A percentile compares a stretch with the other conserved stretches of the same genome.
Evolutionary conservation across 2,329 filamentous ascomycete species (phyloP).

Genomic region (Dactylellina drechsleri): DNA sequence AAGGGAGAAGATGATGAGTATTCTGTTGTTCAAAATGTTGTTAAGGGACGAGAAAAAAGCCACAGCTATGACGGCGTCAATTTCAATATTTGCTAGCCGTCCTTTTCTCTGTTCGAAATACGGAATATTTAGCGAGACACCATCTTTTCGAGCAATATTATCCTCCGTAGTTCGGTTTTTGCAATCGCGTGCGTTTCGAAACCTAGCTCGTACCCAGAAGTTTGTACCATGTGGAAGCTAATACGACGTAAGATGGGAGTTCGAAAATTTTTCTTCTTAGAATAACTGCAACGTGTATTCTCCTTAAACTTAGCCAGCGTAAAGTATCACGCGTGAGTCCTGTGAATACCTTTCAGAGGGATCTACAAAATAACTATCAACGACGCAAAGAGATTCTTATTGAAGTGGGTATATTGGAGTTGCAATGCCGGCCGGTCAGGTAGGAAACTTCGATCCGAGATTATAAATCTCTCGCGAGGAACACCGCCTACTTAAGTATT

Average conservation of each 20-base stretch:
- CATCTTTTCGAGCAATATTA: constrained; percentile 28
- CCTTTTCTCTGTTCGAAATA: constrained; percentile 20
- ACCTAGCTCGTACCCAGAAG: not conserved
- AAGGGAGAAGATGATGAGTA: constrained; percentile 31
- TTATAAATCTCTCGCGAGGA: constrained; percentile 30
- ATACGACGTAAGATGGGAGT: not conserved
- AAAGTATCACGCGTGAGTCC: constrained; percentile 1
- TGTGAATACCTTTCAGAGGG: too few species aligned
- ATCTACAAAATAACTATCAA: too few species aligned
- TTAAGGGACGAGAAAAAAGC: constrained; percentile 42
- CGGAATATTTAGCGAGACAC: constrained; percentile 44
- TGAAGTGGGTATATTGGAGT: not conserved
- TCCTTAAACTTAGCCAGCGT: too few species aligned
- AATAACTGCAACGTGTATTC: too few species aligned
- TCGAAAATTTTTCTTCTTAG: not conserved
- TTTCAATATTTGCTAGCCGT: constrained; percentile 42
- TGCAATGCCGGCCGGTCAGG: constrained; percentile 12
- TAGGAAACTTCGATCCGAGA: constrained; percentile 29
- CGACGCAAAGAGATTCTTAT: too few species aligned
- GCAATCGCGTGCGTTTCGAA: constrained; percentile 10
- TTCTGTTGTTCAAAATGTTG: constrained; percentile 30
- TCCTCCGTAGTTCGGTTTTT: constrained; percentile 35
- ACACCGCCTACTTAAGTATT: constrained; percentile 41
- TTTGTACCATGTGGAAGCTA: constrained; percentile 1
- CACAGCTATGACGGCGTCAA: constrained; percentile 35